These are phyloP conservation scores for Rhododendron molle DNA, from an alignment of 148 eudicot genomes.

Conservation along the genomic window DNA sequence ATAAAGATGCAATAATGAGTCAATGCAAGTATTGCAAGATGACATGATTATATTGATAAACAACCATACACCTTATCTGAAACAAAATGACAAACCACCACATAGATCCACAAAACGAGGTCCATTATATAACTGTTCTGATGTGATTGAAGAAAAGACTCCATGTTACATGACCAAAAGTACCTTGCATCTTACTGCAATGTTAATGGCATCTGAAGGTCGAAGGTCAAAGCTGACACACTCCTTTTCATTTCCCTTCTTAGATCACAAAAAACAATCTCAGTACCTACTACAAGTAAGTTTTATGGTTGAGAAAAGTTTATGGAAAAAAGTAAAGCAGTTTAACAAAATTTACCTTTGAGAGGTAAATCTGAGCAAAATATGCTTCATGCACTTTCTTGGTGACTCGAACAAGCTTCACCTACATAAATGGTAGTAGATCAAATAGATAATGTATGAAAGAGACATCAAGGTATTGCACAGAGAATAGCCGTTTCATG, in stretches of 20 bases:
- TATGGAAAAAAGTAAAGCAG: background rate
- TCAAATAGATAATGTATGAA: background rate
- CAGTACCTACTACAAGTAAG: background rate
- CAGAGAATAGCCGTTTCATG: background rate
- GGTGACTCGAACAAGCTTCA: slow-evolving; percentile 92
- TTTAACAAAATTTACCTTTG: slow-evolving; percentile 41
- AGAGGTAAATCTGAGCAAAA: slow-evolving; percentile 72
- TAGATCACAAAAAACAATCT: slow-evolving; percentile 9
- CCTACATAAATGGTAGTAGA: slow-evolving; percentile 35
- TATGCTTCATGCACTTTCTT: slow-evolving; percentile 91
- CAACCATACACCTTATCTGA: background rate
- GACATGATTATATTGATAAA: background rate
- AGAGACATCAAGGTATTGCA: background rate
- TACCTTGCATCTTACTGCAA: slow-evolving; percentile 99
- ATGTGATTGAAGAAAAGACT: background rate
- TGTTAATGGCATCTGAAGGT: slow-evolving; percentile 96
- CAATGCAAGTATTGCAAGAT: background rate
- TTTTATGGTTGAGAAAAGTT: background rate
- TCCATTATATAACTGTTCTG: background rate
- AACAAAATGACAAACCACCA: background rate
- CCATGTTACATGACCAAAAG: background rate
- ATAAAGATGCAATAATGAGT: background rate
- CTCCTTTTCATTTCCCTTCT: slow-evolving; percentile 65
- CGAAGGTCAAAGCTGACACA: slow-evolving; percentile 82
- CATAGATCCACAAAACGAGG: background rate